Percentiles rank a stretch among this genome's conserved stretches.
phyloP scores from a whole-genome alignment of 2,329 filamentous ascomycete species.

The Aureobasidium sp. region DNA sequence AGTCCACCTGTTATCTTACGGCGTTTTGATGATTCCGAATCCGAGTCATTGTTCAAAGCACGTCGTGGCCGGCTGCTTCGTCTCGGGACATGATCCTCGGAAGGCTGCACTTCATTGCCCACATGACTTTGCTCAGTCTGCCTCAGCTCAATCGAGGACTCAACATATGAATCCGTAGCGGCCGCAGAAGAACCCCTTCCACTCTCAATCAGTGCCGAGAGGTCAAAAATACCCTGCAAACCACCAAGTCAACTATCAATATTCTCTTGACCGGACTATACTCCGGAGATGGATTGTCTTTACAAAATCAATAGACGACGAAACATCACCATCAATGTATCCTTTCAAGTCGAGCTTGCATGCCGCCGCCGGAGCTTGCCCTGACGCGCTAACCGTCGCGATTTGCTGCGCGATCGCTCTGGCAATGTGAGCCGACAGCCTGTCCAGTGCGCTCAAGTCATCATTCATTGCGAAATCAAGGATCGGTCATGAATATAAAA shows the following conservation, averaged over 20 bases:
- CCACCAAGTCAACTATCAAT: background rate
- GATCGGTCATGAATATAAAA: background rate
- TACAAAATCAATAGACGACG: slow-evolving; percentile 12
- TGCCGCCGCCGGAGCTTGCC: background rate
- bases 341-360: slow-evolving; percentile 5
- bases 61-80: slow-evolving; percentile 4
- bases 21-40: slow-evolving; percentile 36
- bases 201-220: background rate
- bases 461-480: background rate
- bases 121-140: background rate
- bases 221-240: slow-evolving; percentile 1
- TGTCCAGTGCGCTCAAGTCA: background rate
- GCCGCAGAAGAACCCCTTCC: background rate
- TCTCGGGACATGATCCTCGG: background rate
- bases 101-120: background rate
- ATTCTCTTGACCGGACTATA: background rate
- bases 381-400: slow-evolving; percentile 6
- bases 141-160: background rate
- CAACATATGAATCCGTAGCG: background rate
- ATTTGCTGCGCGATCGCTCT: slow-evolving; percentile 7
- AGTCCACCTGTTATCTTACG: slow-evolving; percentile 30
- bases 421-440: slow-evolving; percentile 5
- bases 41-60: background rate
- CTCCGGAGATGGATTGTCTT: background rate
- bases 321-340: slow-evolving; percentile 9